A percentile compares a stretch with the other conserved stretches of the same genome.
phyloP scores from a whole-genome alignment of 345 rosid genomes.

The Hypericum perforatum region DNA sequence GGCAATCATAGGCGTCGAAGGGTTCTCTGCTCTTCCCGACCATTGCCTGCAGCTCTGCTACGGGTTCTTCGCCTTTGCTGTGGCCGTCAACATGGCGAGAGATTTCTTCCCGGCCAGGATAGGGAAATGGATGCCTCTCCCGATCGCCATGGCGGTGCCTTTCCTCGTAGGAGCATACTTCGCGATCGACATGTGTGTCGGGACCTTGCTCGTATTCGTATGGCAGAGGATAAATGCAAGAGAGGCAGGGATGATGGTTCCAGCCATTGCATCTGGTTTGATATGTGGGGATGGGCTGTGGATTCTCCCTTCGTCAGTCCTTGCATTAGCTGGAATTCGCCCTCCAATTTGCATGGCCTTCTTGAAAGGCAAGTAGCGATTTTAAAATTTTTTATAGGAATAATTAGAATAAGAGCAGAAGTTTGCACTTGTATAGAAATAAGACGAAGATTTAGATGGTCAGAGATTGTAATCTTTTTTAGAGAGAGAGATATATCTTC shows the following conservation, averaged over 20 bases:
- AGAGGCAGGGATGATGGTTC: constrained; percentile 7
- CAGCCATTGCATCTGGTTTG: constrained; percentile 3
- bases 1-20: constrained; percentile 5
- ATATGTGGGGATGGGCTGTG: constrained; percentile 7
- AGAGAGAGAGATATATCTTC: no score
- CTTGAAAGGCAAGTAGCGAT: no score
- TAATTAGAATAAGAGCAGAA: no score
- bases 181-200: constrained; percentile 3
- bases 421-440: no score
- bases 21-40: neutral
- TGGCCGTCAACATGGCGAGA: neutral
- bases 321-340: neutral
- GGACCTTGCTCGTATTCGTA: neutral
- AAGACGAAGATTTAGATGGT: no score
- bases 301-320: constrained; percentile 1
- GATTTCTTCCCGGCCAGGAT: neutral
- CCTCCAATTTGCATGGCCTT: constrained; percentile 2
- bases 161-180: constrained; percentile 1
- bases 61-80: neutral
- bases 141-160: constrained; percentile 3
- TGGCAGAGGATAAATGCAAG: neutral
- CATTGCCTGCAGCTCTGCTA: constrained; percentile 2
- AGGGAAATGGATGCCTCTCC: neutral
- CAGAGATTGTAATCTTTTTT: no score
- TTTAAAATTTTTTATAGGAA: no score